Base-by-base conservation (phyloP, 768 basidiomycete species). In the Tephrocybe sp. region DNA sequence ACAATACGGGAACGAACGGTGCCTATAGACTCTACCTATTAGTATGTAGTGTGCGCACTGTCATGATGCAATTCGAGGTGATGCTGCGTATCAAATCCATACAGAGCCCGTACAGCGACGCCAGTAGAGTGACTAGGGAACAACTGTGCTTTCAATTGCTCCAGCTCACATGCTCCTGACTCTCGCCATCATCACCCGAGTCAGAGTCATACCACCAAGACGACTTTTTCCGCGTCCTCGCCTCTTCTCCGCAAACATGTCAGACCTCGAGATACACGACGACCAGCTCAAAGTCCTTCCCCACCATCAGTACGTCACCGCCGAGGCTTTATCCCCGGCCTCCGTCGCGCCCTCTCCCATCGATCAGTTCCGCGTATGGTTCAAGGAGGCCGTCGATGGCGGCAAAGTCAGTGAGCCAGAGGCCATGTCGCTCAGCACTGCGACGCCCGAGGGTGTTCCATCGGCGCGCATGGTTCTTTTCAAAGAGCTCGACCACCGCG, bases 391-490 rank as follows among this genome's bases (percentile, higher is more conserved):
- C 18, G 68, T 76, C 42, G 73, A 74, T 38, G 60, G 66, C 18
- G 74, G 71, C n/a, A 56, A 64, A 12, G 89, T 95, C 5, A 65
- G 71, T 38, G 93, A 97, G 67, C 92, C 95, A n/a, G 96, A 98
- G 64, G 85, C 89, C 7, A 89, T 97, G 84, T 76, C 84, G 3
- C 68, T 94, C 44, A 86, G 87, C 42, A 92, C 92, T 44, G 80
- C 82, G 9, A 83, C 88, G 1, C 63, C 78, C 13, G 56, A 69
- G 1, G 92, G 89, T 28, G 79, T 94, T 54, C 96, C 96, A 21
- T 92, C 91, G 30, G 83, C 87, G 9, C 84, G 96, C 56, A 80
- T 91, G 68, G 94, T 98, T 47, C 84, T 98, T 51, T 83, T 98
- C 62, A 97, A 95, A 69, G 82, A 92, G 63, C 82, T 92, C 60